Evolutionary conservation across 1,139 yeast species (phyloP).

Genomic region (Pichia sp.): DNA sequence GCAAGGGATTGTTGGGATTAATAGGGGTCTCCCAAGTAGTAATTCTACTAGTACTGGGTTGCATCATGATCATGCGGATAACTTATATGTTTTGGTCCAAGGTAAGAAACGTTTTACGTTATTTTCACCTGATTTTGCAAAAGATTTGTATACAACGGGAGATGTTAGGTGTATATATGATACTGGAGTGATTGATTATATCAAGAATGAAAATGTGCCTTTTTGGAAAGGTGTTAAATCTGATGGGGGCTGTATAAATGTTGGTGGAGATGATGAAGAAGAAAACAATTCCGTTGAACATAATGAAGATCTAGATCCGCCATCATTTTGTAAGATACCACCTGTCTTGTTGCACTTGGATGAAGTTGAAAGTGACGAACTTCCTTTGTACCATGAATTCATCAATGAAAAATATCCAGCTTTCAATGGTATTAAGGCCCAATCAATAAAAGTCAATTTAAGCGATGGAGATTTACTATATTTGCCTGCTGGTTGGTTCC

Average conservation of each 20-base stretch:
- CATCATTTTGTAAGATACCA: slow-evolving; percentile 57
- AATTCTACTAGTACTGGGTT: slow-evolving; percentile 60
- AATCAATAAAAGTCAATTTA: slow-evolving; percentile 33
- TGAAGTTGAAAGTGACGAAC: slow-evolving; percentile 29
- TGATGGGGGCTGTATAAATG: slow-evolving; percentile 38
- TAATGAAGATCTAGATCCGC: slow-evolving; percentile 41
- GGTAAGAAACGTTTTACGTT: slow-evolving; percentile 64
- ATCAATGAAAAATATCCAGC: slow-evolving; percentile 37
- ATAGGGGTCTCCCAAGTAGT: slow-evolving; percentile 42
- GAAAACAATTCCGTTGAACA: background rate
- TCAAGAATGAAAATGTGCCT: slow-evolving; percentile 42
- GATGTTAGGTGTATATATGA: slow-evolving; percentile 38
- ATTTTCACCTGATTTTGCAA: slow-evolving; percentile 54
- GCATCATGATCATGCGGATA: slow-evolving; percentile 80
- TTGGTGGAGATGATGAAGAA: background rate
- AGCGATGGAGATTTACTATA: slow-evolving; percentile 60
- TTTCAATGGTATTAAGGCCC: slow-evolving; percentile 30
- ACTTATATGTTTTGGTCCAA: slow-evolving; percentile 49
- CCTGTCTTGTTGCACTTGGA: slow-evolving; percentile 54
- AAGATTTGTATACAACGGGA: slow-evolving; percentile 53
- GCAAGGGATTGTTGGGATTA: slow-evolving; percentile 24
- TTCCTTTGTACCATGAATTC: slow-evolving; percentile 15
- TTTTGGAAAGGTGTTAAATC: slow-evolving; percentile 50
- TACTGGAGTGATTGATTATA: slow-evolving; percentile 64
- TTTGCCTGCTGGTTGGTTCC: slow-evolving; percentile 76